Evolutionary conservation across 306 rosid genomes (phyloP), one percentile per base, ranked within the genome.

Genomic region (Corylus avellana): DNA sequence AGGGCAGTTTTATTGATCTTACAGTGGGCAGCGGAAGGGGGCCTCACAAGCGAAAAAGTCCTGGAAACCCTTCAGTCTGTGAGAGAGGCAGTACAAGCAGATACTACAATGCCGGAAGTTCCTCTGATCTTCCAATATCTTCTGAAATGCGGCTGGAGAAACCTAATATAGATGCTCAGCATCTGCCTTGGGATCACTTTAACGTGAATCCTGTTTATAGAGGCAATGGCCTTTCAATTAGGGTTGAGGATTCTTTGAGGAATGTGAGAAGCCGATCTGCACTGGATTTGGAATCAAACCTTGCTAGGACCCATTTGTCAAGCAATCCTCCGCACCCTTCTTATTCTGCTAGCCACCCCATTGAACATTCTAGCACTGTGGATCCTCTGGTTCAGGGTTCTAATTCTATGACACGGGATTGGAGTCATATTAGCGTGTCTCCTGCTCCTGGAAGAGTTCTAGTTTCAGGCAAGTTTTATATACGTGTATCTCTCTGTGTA

Each of bases 1-100:
- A 93, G 80, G 86, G 86, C 79, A 83, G 90, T 80, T 88, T 85
- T 74, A 79, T 83, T 79, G 98, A 93, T 90, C 91, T 84, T 74
- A 88, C 97, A 57, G 68, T 90, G 88, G 91, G 89, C 79, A 93
- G 75, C 27, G 97, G 90, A 80, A 86, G 88, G 81, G 96, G 90
- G 46, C 90, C 86, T 85, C 92, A 90, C 87, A 93, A 93, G 86
- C 85, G 97, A 1, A 93, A 93, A 87, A 91, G 93, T 81, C 94
- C 98, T 58, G 98, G 93, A 80, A 83, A 88, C 81, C 91, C 92
- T 69, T 79, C 94, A 67, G 87, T 82, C 37, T 75, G 79, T 72
- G 97, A 93, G 86, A 88, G 92, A 86, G 97, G 96, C 79, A 81
- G 94, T 83, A 47, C 94, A 49, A 93, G 97, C 81, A 87, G 93